A percentile compares a stretch with the other conserved stretches of the same genome.
phyloP scores from a whole-genome alignment of 129 eudicot genomes.

The Pittosporum tobira region DNA sequence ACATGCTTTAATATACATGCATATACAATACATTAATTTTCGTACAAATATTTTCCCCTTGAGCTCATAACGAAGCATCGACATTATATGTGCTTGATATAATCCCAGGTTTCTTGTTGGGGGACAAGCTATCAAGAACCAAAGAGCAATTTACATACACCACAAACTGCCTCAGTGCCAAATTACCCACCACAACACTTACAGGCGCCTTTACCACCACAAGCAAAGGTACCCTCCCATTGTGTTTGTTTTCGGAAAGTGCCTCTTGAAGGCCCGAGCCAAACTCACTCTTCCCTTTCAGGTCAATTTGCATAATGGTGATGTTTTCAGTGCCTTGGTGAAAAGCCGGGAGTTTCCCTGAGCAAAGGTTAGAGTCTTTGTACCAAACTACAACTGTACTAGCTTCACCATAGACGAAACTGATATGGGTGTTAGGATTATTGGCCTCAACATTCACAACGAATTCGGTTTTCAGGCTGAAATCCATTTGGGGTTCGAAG shows the following conservation, averaged over 20 bases:
- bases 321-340: conserved; percentile 33
- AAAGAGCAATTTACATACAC: conserved; percentile 29
- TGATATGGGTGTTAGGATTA: conserved; percentile 37
- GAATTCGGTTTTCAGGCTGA: conserved; percentile 36
- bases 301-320: conserved; percentile 24
- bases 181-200: conserved; percentile 15
- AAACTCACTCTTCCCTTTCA: conserved; percentile 33
- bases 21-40: background rate
- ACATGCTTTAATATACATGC: background rate
- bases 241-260: conserved; percentile 1
- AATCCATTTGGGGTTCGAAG: conserved; percentile 29
- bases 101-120: conserved; percentile 23
- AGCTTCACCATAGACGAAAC: conserved; percentile 31
- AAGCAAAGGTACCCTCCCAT: conserved; percentile 34
- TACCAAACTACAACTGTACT: conserved; percentile 31
- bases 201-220: conserved; percentile 42
- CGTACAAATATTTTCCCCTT: background rate
- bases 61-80: conserved; percentile 11
- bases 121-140: conserved; percentile 38
- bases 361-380: conserved; percentile 23
- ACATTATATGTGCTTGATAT: conserved; percentile 16
- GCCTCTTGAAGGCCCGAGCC: conserved; percentile 34
- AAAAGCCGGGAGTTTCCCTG: conserved; percentile 48
- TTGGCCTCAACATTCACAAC: conserved; percentile 23
- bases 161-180: conserved; percentile 27